These are phyloP conservation scores for Polyporus arcularius DNA, from an alignment of 768 basidiomycete genomes.

Conservation along the genomic window DNA sequence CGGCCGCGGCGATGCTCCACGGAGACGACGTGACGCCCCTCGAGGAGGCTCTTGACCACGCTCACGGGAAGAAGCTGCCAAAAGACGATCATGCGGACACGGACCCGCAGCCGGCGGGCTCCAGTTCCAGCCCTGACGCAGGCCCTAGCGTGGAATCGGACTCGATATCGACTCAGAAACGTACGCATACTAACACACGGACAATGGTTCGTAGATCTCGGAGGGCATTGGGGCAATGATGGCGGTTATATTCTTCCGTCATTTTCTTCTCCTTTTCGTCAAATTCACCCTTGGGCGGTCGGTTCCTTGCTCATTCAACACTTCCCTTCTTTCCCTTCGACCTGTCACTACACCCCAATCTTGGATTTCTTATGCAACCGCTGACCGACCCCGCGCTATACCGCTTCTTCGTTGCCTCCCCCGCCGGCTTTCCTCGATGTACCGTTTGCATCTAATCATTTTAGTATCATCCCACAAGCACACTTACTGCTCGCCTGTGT, in stretches of 20 bases:
- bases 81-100: not conserved
- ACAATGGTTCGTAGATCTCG: slow-evolving; percentile 14
- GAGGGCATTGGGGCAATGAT: not conserved
- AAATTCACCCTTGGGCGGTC: not conserved
- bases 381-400: not conserved
- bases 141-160: not conserved
- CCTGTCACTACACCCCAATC: not conserved
- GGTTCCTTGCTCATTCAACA: not conserved
- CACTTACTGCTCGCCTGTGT: slow-evolving; percentile 15
- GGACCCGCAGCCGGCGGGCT: not conserved
- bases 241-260: not conserved
- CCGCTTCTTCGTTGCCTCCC: not conserved
- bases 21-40: slow-evolving; percentile 68
- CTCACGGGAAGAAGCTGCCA: not conserved
- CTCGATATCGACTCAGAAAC: not conserved
- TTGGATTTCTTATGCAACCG: not conserved
- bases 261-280: not conserved
- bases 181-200: slow-evolving; percentile 1
- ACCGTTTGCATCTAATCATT: slow-evolving; percentile 7
- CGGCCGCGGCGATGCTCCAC: slow-evolving; percentile 84
- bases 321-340: not conserved
- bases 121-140: not conserved
- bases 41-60: slow-evolving; percentile 23
- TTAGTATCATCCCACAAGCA: slow-evolving; percentile 1
- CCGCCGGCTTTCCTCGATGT: not conserved